Base-by-base conservation (phyloP, 164 flowering plant species). In the Chimonanthus salicifolius region DNA sequence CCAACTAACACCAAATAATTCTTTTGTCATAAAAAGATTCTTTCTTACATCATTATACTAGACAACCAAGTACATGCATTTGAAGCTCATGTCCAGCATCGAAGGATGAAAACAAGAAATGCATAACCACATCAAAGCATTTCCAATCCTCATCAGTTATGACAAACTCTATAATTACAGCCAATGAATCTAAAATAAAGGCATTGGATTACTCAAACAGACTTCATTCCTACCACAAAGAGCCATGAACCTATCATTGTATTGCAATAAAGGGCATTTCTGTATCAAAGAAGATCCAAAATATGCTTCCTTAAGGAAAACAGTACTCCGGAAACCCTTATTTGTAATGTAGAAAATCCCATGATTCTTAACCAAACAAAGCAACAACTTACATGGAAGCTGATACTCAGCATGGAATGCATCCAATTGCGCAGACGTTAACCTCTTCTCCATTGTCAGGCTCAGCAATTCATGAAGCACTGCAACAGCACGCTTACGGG, bases 391-490 rank as follows among this genome's bases (percentile, higher is more conserved):
- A 78, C 87, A 78, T 16, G 99, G 99, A 64, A 95, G 79, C 70
- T 83, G 79, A 76, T 73, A 87, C 83, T 93, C 97, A 0, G 86
- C 77, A 77, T 84, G 92, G 77, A 93, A 95, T 7, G 89, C 94
- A 73, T 90, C 91, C 75, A 95, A 16, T 73, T 95, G 97, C 5
- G 85, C 83, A 80, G 90, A 89, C 58, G 86, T 95, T 88, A 95
- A 70, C 81, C 97, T 83, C 84, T 92, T 95, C 86, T 92, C 92
- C 90, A 88, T 85, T 2, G 94, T 88, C 81, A 95, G 84, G 80
- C 98, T 90, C 45, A 95, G 89, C 33, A 95, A 81, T 83, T 95
- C 99, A 79, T 95, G 99, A 80, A 95, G 91, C 78, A 95, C 94
- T 16, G 89, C 97, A 47, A 93, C 95, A 7, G 85, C 88, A 21